Conservation (phyloP, 495 filamentous ascomycete genomes). For the Neurospora cerealis region DNA sequence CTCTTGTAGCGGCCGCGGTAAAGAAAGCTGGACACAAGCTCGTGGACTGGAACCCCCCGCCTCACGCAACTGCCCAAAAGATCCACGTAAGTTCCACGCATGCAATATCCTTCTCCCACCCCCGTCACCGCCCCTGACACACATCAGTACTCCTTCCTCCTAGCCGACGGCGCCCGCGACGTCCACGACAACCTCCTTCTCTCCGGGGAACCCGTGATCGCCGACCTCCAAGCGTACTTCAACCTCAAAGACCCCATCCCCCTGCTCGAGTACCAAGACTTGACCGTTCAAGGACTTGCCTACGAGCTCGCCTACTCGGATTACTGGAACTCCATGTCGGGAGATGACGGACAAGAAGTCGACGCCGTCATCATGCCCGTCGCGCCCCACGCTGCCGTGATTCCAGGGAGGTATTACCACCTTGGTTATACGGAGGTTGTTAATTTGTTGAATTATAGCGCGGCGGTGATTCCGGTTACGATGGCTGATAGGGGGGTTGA, state of each 20-base stretch:
- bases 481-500: constrained; percentile 31
- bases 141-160: constrained; percentile 19
- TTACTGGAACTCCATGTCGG: constrained; percentile 28
- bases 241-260: constrained; percentile 28
- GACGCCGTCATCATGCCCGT: constrained; percentile 47
- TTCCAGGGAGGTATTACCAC: constrained; percentile 22
- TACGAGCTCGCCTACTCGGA: constrained; percentile 23
- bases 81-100: constrained; percentile 18
- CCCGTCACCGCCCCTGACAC: background rate
- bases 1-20: constrained; percentile 26
- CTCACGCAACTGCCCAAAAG: constrained; percentile 24
- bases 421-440: constrained; percentile 27
- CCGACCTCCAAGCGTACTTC: background rate
- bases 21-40: constrained; percentile 29
- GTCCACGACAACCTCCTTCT: constrained; percentile 28
- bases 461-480: constrained; percentile 37
- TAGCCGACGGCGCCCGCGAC: constrained; percentile 30
- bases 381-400: constrained; percentile 45
- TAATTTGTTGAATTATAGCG: constrained; percentile 37
- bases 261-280: constrained; percentile 25
- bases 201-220: constrained; percentile 36
- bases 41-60: constrained; percentile 31
- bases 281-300: constrained; percentile 14
- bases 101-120: background rate
- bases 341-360: constrained; percentile 26